Evolutionary conservation across 768 basidiomycete genomes (phyloP), one percentile per base, ranked within the genome.

Genomic region (Serendipita indica): DNA sequence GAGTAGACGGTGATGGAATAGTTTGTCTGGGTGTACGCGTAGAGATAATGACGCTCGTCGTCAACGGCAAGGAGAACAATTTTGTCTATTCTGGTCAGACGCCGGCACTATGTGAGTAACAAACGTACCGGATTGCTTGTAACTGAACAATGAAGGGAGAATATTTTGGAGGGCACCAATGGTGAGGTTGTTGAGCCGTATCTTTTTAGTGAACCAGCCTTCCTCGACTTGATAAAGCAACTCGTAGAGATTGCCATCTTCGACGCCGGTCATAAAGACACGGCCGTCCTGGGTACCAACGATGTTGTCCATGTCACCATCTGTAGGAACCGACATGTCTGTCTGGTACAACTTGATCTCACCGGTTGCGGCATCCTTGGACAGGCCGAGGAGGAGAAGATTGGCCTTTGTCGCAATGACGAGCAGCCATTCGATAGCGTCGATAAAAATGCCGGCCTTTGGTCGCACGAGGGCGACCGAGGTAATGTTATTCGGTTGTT

Each of bases 291-390:
- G 67, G 1, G 86, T 89, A 4, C 88, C 89, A 59, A 79, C 74
- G 46, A 96, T 85, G 39, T 84, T 84, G 2, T 79, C 74, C 89
- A 98, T 93, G 67, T 89, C 83, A 22, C 66, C 69, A 61, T 91
- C 89, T 12, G 83, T 82, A 2, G 81, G 71, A 33, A 89, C 74
- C 2, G 80, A 77, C 69, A 96, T 79, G 69, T 93, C 90, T 27
- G 92, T 93, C 58, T 86, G 84, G 71, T 89, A 97, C 61, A 98
- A 79, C 63, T 83, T 86, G 69, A 96, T 81, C 57, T 90, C 86
- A 65, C 82, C 83, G 2, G 74, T 67, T 3, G 77, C 73, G 1
- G 89, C 81, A 0, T 71, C 60, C 4, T 62, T 56, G 54, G 66
- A 67, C 33, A 98, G 75, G 32, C 92, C 94, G 63, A 98, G 79